Base-by-base conservation (phyloP, 1,284 basidiomycete genomes). In the Ustilago esculenta region DNA sequence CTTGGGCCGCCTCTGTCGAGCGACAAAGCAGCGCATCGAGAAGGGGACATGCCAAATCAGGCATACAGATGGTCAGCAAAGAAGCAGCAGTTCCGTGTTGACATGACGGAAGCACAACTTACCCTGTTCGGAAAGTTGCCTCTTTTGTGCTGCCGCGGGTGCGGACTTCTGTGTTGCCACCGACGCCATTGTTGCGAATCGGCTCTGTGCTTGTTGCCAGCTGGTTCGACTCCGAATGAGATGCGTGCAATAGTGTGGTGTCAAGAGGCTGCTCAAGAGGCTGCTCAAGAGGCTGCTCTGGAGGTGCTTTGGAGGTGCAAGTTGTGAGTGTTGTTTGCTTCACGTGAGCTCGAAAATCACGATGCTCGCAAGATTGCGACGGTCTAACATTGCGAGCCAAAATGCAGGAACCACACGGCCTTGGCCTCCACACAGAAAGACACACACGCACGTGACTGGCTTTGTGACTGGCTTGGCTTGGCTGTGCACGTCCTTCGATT, bases 1-100 rank as follows among this genome's bases (percentile, higher is more conserved):
- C 45, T 42, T 75, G 59, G 21, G 75, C 71, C 29, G 68, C 59
- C 35, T 78, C 77, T 80, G 49, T 35, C 4, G 14, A 14, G 27
- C 9, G 17, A 2, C 7, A 18, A 1, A n/a, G n/a, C n/a, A n/a
- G n/a, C n/a, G n/a, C n/a, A n/a, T n/a, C n/a, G n/a, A n/a, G n/a
- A n/a, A n/a, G n/a, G n/a, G n/a, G n/a, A n/a, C n/a, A n/a, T n/a
- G n/a, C n/a, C n/a, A n/a, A n/a, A n/a, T n/a, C n/a, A n/a, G n/a
- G n/a, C n/a, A n/a, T n/a, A n/a, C n/a, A n/a, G n/a, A n/a, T n/a
- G n/a, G n/a, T n/a, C n/a, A n/a, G n/a, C n/a, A n/a, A n/a, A n/a
- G n/a, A n/a, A n/a, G n/a, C n/a, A n/a, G n/a, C n/a, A n/a, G n/a
- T n/a, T n/a, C n/a, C n/a, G n/a, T n/a, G n/a, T n/a, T n/a, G n/a